Base-by-base conservation (phyloP, 768 basidiomycete species). In the Lepiota venenata region DNA sequence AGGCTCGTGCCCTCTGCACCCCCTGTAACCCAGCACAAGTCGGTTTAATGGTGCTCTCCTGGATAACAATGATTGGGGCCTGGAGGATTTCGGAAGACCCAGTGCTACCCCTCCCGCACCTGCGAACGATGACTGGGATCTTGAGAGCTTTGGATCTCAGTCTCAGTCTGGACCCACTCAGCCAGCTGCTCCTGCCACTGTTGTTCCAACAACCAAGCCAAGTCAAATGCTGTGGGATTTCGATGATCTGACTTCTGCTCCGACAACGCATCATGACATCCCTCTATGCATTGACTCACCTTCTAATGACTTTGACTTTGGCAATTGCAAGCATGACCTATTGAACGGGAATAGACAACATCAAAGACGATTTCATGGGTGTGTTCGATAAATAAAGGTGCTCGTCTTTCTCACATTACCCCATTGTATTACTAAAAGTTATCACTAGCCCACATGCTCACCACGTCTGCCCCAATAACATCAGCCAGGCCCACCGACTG, bases 331-430 rank as follows among this genome's bases (percentile, higher is more conserved):
- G 53, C 71, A 65, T 58, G 52, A 56, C 14, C 49, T 57, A 27
- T 40, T 56, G n/a, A 49, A 44, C 16, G n/a, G 37, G 12, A 44
- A 20, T 11, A 38, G 41, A 52, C 1, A 47, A 55, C 21, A 71
- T 77, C 16, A 84, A 85, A n/a, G 83, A 87, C 58, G 87, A 92
- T 69, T 78, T 93, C 37, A 67, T 94, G 11, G 90, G 90, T 1
- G 77, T 74, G 39, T 66, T 92, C 2, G 73, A 74, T 41, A 83
- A 82, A 62, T 90, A 15, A 76, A 74, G 27, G 65, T 54, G 42
- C 64, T 15, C 62, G 71, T 38, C 63, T 60, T 36, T 66, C 67
- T 49, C 47, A 20, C 20, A 25, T 36, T 20, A 12, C 5, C 35
- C n/a, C 40, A 38, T 20, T 5, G 3, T 2, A n/a, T 35, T 37